phyloP scores from a whole-genome alignment of 2,329 filamentous ascomycete genomes.

The Microdochium trichocladiopsis region DNA sequence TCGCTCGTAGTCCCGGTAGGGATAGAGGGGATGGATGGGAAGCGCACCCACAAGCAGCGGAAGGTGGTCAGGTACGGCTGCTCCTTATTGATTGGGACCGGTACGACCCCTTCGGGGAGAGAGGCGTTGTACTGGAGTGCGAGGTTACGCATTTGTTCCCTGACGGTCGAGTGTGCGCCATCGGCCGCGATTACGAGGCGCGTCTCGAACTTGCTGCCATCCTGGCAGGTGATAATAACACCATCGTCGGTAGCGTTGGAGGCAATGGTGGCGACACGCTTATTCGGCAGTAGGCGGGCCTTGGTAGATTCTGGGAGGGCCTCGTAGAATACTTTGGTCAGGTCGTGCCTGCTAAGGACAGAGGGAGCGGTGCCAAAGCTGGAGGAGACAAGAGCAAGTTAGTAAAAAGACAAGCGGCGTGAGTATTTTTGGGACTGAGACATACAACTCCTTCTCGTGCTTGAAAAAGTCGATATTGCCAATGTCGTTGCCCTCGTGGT shows the following conservation, averaged over 20 bases:
- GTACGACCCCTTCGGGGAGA: background rate
- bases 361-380: slow-evolving; percentile 17
- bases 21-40: slow-evolving; percentile 12
- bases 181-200: slow-evolving; percentile 33
- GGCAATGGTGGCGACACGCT: slow-evolving; percentile 14
- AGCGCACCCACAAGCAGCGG: slow-evolving; percentile 24
- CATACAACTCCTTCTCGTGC: slow-evolving; percentile 15
- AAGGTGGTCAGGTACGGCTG: slow-evolving; percentile 22
- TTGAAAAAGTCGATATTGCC: slow-evolving; percentile 14
- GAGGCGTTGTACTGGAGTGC: slow-evolving; percentile 10
- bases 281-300: slow-evolving; percentile 17
- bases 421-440: background rate
- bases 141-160: slow-evolving; percentile 23
- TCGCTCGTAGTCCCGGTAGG: slow-evolving; percentile 17
- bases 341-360: slow-evolving; percentile 26
- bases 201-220: slow-evolving; percentile 22
- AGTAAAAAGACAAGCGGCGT: background rate
- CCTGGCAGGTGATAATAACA: slow-evolving; percentile 20
- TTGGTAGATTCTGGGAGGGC: slow-evolving; percentile 15
- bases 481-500: slow-evolving; percentile 16
- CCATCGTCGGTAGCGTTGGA: slow-evolving; percentile 8
- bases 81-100: slow-evolving; percentile 12
- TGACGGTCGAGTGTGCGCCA: slow-evolving; percentile 29
- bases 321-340: slow-evolving; percentile 23
- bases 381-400: background rate